These are phyloP conservation scores for Saturnispora zaruensis DNA, from an alignment of 805 yeast genomes.

Conservation along the genomic window DNA sequence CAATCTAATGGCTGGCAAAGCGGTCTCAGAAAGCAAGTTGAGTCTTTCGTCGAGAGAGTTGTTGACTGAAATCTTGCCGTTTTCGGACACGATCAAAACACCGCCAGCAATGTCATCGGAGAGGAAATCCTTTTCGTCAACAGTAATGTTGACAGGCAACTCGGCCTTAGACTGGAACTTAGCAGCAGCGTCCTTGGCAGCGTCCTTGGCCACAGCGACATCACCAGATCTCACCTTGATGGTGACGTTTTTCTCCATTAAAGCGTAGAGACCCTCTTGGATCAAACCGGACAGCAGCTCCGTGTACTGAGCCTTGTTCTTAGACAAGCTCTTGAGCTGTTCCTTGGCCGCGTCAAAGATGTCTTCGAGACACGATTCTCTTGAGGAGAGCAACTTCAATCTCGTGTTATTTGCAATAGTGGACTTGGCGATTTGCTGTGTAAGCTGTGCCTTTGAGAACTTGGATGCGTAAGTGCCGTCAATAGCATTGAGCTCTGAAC, in stretches of 20 bases:
- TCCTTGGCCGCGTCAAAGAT: slow-evolving; percentile 64
- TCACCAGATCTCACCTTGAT: slow-evolving; percentile 65
- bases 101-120: slow-evolving; percentile 76
- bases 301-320: slow-evolving; percentile 52
- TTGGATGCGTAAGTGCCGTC: slow-evolving; percentile 74
- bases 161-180: slow-evolving; percentile 57
- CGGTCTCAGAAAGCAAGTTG: slow-evolving; percentile 67
- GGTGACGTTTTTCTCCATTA: slow-evolving; percentile 62
- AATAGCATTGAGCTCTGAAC: slow-evolving; percentile 83
- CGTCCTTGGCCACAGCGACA: slow-evolving; percentile 49
- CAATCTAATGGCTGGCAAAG: slow-evolving; percentile 86
- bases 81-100: slow-evolving; percentile 55
- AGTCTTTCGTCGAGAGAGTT: slow-evolving; percentile 95
- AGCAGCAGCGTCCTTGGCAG: slow-evolving; percentile 51
- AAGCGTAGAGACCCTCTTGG: slow-evolving; percentile 63
- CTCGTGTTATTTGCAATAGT: slow-evolving; percentile 94
- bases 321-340: slow-evolving; percentile 50
- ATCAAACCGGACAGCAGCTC: slow-evolving; percentile 68
- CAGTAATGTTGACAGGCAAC: slow-evolving; percentile 42
- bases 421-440: slow-evolving; percentile 92
- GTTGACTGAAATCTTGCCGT: slow-evolving; percentile 80
- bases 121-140: slow-evolving; percentile 52
- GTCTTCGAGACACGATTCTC: slow-evolving; percentile 68
- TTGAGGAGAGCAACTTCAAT: slow-evolving; percentile 78
- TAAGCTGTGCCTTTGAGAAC: slow-evolving; percentile 82